phyloP scores from a whole-genome alignment of 345 rosid genomes.

The Diplotaxis tenuifolia region DNA sequence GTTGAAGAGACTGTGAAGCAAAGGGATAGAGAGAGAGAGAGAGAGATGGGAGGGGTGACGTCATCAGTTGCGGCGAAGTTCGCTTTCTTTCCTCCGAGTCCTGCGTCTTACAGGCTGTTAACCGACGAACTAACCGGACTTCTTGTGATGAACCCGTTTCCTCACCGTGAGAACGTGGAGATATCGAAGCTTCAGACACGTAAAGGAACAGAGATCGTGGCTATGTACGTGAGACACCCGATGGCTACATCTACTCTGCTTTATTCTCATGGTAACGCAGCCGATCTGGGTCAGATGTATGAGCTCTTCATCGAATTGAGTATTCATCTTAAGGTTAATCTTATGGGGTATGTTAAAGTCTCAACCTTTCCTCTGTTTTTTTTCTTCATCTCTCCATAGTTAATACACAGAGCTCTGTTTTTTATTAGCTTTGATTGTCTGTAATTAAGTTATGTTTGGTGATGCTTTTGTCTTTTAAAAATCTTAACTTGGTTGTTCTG shows the following conservation, averaged over 20 bases:
- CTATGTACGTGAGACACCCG: constrained; percentile 76
- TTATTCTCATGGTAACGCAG: constrained; percentile 98
- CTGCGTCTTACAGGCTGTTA: constrained; percentile 82
- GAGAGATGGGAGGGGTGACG: constrained; percentile 85
- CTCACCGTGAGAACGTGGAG: constrained; percentile 95
- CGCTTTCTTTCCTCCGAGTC: constrained; percentile 96
- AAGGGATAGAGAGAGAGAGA: background rate
- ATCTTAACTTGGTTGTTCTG: background rate
- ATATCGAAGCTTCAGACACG: constrained; percentile 73
- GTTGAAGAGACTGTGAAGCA: constrained; percentile 23
- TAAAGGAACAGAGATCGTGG: constrained; percentile 78
- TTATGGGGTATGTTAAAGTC: constrained; percentile 71
- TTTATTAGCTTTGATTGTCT: background rate
- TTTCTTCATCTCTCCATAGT: background rate
- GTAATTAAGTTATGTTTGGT: constrained; percentile 9
- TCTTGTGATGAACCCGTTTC: constrained; percentile 69
- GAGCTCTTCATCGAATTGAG: constrained; percentile 96
- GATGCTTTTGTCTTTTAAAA: background rate
- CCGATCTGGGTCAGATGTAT: constrained; percentile 99
- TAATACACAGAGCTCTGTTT: background rate
- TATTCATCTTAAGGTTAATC: constrained; percentile 83
- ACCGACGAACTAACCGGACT: constrained; percentile 72
- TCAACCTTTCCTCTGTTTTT: background rate
- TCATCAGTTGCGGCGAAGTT: constrained; percentile 98
- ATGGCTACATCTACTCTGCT: constrained; percentile 88